Base-by-base conservation (phyloP, 768 basidiomycete genomes). In the Erythrobasidium yunnanense region DNA sequence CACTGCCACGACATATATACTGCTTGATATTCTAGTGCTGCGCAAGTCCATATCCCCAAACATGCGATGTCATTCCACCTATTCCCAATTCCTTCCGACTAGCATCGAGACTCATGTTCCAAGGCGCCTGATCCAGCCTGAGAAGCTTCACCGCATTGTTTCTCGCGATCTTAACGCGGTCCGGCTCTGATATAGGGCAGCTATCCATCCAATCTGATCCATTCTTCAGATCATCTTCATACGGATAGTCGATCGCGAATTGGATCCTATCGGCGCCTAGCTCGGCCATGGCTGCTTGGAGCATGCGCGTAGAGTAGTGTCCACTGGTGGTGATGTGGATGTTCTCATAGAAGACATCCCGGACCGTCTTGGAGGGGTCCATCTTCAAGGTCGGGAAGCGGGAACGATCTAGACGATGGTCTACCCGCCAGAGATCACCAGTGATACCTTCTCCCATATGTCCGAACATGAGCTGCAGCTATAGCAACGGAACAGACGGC, bases 111-210 rank as follows among this genome's bases (percentile, higher is more conserved):
- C 46, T 63, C 29, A 66, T 15, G 38, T 66, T 66, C 20, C n/a
- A 53, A 20, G 65, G 65, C 2, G 65, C 65, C 27, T 30, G 27
- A 42, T 66, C 63, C 25, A 66, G 60, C 45, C 35, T 66, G 6
- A 66, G 58, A 20, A 66, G 54, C 55, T 66, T 66, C 33, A 66
- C 65, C 2, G 65, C 65, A 34, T 66, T 66, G 20, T 30, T 63
- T 66, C 65, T 30, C 11, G 57, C 65, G 33, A 66, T 66, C 54
- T 57, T 63, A n/a, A 66, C 23, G 22, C 42, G 22, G 34, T 66
- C 65, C 2, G 25, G n/a, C 27, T 66, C 47, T 11, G 65, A 35
- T 15, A 66, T 57, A 7, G 54, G 56, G 17, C 23, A 53, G 3
- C 27, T 63, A 33, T 66, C 65, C 57, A 66, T 62, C 65, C 65